Evolutionary conservation across 2,329 filamentous ascomycete species (phyloP).

Genomic region (Lachnellula cervina): DNA sequence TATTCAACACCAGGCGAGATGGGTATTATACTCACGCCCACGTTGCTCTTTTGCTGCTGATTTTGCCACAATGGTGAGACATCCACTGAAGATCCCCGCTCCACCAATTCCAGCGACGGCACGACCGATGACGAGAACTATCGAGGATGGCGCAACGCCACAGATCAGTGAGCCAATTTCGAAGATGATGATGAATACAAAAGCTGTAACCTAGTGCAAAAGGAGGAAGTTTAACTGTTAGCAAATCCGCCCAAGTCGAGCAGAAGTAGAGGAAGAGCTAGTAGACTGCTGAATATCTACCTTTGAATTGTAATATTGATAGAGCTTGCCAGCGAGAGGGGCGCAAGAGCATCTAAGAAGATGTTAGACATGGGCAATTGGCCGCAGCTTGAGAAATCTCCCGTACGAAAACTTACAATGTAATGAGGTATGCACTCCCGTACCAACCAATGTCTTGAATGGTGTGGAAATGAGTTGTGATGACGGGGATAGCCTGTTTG

Average conservation of each 20-base stretch:
- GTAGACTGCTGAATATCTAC: neutral
- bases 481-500: constrained; percentile 1
- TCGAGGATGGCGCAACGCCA: constrained; percentile 27
- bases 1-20: neutral
- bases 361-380: neutral
- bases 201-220: constrained; percentile 16
- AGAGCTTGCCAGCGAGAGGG: neutral
- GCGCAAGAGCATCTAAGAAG: neutral
- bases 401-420: too few relatives aligned
- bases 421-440: neutral
- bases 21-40: neutral
- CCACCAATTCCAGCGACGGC: constrained; percentile 28
- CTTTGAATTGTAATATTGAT: neutral
- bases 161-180: constrained; percentile 30
- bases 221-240: too few relatives aligned
- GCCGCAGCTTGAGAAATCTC: too few relatives aligned
- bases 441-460: constrained; percentile 1
- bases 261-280: neutral
- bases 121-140: constrained; percentile 28
- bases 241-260: neutral
- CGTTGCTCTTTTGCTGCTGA: constrained; percentile 11
- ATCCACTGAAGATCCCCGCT: constrained; percentile 30
- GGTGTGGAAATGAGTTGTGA: constrained; percentile 4
- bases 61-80: constrained; percentile 38
- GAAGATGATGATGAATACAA: constrained; percentile 26